Percentiles rank a stretch among this genome's conserved stretches.
Evolutionary conservation across 352 stramenopile species (phyloP).

Genomic region (Globisporangium cederbergense): DNA sequence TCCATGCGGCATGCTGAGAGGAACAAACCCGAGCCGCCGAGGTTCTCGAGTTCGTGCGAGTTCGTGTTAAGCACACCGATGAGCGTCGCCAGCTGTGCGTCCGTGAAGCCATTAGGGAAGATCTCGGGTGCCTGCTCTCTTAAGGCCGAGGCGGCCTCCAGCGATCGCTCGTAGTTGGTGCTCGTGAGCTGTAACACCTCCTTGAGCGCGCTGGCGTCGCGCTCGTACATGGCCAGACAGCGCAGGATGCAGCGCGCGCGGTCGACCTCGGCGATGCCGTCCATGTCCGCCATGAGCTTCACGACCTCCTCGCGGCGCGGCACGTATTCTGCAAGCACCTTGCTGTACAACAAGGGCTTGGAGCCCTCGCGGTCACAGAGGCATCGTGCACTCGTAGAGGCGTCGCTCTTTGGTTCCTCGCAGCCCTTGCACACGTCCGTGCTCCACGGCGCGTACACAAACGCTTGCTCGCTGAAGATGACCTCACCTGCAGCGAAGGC

Average conservation of each 20-base stretch:
- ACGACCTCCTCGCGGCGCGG: constrained; percentile 52
- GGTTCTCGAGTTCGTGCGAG: constrained; percentile 69
- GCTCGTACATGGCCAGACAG: constrained; percentile 58
- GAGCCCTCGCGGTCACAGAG: constrained; percentile 33
- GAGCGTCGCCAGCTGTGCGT: constrained; percentile 56
- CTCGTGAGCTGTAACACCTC: constrained; percentile 45
- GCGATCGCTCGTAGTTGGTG: constrained; percentile 37
- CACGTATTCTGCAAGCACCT: constrained; percentile 36
- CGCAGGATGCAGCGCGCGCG: constrained; percentile 68
- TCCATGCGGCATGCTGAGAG: constrained; percentile 71
- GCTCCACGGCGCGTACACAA: constrained; percentile 68
- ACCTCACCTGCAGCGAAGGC: constrained; percentile 55
- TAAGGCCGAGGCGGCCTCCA: constrained; percentile 38
- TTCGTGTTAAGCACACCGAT: constrained; percentile 78
- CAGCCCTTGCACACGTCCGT: constrained; percentile 57
- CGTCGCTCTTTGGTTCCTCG: constrained; percentile 35
- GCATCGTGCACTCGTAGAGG: constrained; percentile 14
- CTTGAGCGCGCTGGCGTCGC: constrained; percentile 37
- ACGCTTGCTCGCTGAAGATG: constrained; percentile 74
- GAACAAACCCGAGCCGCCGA: constrained; percentile 69
- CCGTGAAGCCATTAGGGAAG: constrained; percentile 48
- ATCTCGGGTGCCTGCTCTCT: constrained; percentile 46
- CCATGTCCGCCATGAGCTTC: constrained; percentile 45
- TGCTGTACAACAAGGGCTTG: constrained; percentile 35
- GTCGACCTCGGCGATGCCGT: constrained; percentile 69